Percentiles rank a stretch among this genome's conserved stretches.
These are phyloP conservation scores for Mucor saturninus DNA, from an alignment of 371 early-diverging fungal genomes.

Conservation along the genomic window DNA sequence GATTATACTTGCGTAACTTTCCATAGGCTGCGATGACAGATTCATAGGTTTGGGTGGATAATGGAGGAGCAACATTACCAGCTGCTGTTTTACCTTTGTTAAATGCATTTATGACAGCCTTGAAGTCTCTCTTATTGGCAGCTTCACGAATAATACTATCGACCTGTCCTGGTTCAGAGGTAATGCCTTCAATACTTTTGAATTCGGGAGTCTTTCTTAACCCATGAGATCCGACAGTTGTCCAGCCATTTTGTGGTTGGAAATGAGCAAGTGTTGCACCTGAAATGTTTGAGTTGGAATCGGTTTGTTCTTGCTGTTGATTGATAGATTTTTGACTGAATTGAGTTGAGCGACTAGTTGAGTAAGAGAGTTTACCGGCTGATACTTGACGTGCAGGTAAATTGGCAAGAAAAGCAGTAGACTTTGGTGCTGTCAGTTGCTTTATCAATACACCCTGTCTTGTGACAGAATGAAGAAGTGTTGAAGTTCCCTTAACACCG, in stretches of 20 bases:
- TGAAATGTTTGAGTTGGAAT: slow-evolving; percentile 23
- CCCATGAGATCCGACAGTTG: slow-evolving; percentile 10
- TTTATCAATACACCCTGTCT: slow-evolving; percentile 52
- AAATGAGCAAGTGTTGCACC: slow-evolving; percentile 13
- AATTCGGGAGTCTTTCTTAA: slow-evolving; percentile 16
- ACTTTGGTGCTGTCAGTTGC: slow-evolving; percentile 45
- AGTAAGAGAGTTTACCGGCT: slow-evolving; percentile 47
- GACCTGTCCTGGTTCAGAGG: slow-evolving; percentile 25
- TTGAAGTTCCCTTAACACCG: slow-evolving; percentile 53
- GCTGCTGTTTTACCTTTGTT: slow-evolving; percentile 30
- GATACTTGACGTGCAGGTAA: slow-evolving; percentile 49
- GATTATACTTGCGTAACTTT: slow-evolving; percentile 34
- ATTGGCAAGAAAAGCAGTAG: slow-evolving; percentile 44
- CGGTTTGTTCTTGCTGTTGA: slow-evolving; percentile 19
- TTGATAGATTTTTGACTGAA: slow-evolving; percentile 24
- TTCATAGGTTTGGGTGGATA: slow-evolving; percentile 50
- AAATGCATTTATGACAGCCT: slow-evolving; percentile 41
- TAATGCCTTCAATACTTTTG: not conserved
- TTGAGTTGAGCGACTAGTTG: slow-evolving; percentile 42
- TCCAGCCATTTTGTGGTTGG: slow-evolving; percentile 3
- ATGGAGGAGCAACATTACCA: slow-evolving; percentile 18
- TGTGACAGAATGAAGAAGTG: slow-evolving; percentile 45
- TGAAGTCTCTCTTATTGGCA: slow-evolving; percentile 27
- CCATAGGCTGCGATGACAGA: slow-evolving; percentile 53
- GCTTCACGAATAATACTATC: slow-evolving; percentile 40